Conservation (phyloP, 345 rosid species). For the Citrus medica region DNA sequence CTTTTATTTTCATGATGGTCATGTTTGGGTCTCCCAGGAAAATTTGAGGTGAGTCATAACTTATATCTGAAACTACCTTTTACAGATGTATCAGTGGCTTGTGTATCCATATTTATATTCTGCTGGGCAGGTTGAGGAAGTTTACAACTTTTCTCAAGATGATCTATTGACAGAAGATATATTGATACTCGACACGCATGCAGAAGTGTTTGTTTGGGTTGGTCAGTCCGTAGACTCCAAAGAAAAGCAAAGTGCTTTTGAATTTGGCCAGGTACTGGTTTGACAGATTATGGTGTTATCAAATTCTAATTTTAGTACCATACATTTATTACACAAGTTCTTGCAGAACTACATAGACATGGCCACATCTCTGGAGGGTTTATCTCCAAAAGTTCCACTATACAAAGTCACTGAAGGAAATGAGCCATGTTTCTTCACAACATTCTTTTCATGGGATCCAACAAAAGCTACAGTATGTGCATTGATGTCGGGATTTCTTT, state of each 20-base stretch:
- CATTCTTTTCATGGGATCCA: constrained; percentile 87
- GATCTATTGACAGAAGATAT: constrained; percentile 94
- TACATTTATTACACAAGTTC: constrained; percentile 19
- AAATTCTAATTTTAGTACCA: constrained; percentile 6
- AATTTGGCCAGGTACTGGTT: constrained; percentile 81
- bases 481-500: constrained; percentile 6
- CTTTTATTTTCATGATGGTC: constrained; percentile 30
- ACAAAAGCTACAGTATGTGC: constrained; percentile 71
- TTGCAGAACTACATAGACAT: constrained; percentile 76
- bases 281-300: background rate
- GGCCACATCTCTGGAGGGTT: constrained; percentile 82
- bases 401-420: constrained; percentile 94
- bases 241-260: constrained; percentile 89
- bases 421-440: constrained; percentile 92
- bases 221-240: constrained; percentile 79
- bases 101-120: constrained; percentile 16
- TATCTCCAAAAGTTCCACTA: constrained; percentile 78
- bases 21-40: constrained; percentile 53
- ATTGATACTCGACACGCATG: constrained; percentile 86
- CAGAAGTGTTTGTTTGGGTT: constrained; percentile 98
- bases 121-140: constrained; percentile 77
- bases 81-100: constrained; percentile 14
- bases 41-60: constrained; percentile 77
- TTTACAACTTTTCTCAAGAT: constrained; percentile 90
- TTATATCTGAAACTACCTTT: constrained; percentile 13